These are phyloP conservation scores for Trametopsis cervina DNA, from an alignment of 768 basidiomycete species.

Conservation along the genomic window DNA sequence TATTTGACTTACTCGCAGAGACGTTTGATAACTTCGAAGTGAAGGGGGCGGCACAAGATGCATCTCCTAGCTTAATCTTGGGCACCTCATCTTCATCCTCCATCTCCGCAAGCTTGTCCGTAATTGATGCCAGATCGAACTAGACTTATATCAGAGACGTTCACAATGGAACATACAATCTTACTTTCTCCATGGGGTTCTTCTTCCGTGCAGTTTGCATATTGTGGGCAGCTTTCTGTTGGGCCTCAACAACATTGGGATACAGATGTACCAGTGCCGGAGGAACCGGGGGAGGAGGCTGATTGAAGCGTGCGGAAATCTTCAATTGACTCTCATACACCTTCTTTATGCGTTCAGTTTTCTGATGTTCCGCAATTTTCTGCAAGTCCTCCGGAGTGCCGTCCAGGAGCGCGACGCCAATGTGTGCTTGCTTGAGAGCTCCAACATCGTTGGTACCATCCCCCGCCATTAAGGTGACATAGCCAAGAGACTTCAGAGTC, in stretches of 20 bases:
- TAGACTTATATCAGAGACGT: conserved; percentile 25
- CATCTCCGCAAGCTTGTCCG: conserved; percentile 83
- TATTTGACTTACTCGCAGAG: conserved; percentile 86
- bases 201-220: conserved; percentile 58
- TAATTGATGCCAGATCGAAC: conserved; percentile 77
- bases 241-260: conserved; percentile 88
- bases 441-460: conserved; percentile 99
- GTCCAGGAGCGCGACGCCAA: conserved; percentile 90
- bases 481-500: conserved; percentile 82
- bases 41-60: conserved; percentile 97
- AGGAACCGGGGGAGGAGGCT: conserved; percentile 91
- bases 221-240: conserved; percentile 69
- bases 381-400: conserved; percentile 87
- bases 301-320: conserved; percentile 84
- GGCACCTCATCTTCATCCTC: conserved; percentile 94
- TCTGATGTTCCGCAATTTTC: conserved; percentile 90
- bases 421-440: conserved; percentile 95
- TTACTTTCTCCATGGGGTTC: conserved; percentile 89
- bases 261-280: conserved; percentile 79
- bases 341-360: conserved; percentile 86
- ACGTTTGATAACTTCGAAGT: conserved; percentile 98
- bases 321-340: conserved; percentile 95
- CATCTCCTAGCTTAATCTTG: conserved; percentile 99
- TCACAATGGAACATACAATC: neutral
- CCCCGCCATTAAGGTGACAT: conserved; percentile 94